Evolutionary conservation across 2,329 filamentous ascomycete species (phyloP).

Genomic region (Cryphonectria nitschkei): DNA sequence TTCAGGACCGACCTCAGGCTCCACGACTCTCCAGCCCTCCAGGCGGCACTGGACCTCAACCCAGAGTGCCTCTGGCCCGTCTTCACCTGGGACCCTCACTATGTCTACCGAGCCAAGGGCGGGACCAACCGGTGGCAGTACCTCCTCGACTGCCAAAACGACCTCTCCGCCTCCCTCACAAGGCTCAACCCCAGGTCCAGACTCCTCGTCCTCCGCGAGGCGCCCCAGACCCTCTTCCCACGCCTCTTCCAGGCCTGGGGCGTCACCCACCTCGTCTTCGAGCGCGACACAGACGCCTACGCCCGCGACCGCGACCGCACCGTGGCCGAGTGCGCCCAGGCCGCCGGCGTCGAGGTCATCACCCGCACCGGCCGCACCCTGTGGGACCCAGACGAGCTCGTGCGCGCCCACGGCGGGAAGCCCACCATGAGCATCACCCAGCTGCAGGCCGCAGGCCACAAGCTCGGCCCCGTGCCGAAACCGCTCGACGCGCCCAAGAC

Average conservation of each 20-base stretch:
- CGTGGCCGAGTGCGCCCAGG: conserved; percentile 61
- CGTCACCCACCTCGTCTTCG: conserved; percentile 76
- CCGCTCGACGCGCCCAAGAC: conserved; percentile 63
- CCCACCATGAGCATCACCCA: conserved; percentile 77
- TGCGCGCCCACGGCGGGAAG: conserved; percentile 66
- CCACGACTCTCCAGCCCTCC: conserved; percentile 75
- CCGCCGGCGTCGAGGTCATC: conserved; percentile 71
- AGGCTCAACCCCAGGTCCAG: conserved; percentile 72
- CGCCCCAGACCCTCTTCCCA: conserved; percentile 70
- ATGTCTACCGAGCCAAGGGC: conserved; percentile 72
- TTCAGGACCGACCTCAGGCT: conserved; percentile 78
- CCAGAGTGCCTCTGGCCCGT: conserved; percentile 73
- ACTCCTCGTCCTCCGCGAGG: conserved; percentile 73
- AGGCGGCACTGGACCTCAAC: conserved; percentile 71
- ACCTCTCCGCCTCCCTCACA: conserved; percentile 68
- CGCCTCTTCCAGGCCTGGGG: conserved; percentile 76
- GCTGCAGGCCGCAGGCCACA: conserved; percentile 64
- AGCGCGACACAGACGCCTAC: conserved; percentile 79
- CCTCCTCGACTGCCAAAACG: conserved; percentile 69
- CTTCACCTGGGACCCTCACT: conserved; percentile 82
- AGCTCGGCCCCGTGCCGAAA: conserved; percentile 63
- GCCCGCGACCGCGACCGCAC: conserved; percentile 64
- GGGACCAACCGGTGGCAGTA: conserved; percentile 78
- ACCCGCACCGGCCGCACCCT: conserved; percentile 67
- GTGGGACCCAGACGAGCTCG: conserved; percentile 73